Conservation (phyloP, 129 eudicot species). For the Chrysanthemum makinoi region DNA sequence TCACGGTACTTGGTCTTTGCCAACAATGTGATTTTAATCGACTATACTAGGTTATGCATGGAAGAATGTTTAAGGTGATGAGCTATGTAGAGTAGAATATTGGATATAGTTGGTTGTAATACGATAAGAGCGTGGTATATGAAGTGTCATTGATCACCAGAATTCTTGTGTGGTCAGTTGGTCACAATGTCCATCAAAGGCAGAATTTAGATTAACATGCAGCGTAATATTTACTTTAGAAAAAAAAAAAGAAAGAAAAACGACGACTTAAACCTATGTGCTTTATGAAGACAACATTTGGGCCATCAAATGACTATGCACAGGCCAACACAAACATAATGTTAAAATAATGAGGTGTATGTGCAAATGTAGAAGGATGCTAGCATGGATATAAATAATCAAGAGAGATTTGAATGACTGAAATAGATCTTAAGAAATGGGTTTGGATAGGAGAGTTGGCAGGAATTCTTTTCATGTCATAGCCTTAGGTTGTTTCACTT, state of each 20-base stretch:
- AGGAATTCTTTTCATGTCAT: background rate
- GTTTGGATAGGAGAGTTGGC: background rate
- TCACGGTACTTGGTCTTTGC: no score
- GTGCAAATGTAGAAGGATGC: background rate
- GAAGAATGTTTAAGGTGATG: no score
- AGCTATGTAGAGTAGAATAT: no score
- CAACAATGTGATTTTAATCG: no score
- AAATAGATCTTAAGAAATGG: background rate
- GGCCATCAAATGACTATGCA: background rate
- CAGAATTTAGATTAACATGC: no score
- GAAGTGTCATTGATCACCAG: no score
- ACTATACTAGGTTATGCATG: no score
- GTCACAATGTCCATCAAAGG: no score
- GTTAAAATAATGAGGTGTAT: no score
- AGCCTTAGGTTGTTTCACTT: background rate
- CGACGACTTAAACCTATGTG: background rate
- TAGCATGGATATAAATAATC: conserved; percentile 6
- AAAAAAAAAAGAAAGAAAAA: background rate
- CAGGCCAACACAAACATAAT: background rate
- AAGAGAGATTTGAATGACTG: background rate
- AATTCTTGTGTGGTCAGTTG: no score
- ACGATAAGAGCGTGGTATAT: no score
- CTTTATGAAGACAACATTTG: background rate
- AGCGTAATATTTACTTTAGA: background rate
- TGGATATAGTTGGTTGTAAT: no score